Percentiles rank a stretch among this genome's conserved stretches.
Conservation (phyloP, 1,139 yeast species). For the Magnusiomyces paraingens region DNA sequence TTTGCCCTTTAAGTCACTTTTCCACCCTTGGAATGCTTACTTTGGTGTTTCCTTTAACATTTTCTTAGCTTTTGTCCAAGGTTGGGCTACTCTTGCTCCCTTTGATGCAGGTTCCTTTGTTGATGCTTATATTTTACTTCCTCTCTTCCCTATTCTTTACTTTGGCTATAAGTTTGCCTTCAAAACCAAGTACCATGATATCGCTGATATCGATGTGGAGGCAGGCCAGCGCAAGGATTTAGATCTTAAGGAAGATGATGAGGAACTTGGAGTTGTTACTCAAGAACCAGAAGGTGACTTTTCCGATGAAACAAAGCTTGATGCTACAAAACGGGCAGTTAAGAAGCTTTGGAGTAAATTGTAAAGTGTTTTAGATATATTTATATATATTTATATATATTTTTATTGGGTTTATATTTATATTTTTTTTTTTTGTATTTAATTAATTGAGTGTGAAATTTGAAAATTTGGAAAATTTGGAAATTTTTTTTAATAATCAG, state of each 20-base stretch:
- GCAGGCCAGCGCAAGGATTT: slow-evolving; percentile 32
- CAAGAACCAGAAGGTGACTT: too few relatives aligned
- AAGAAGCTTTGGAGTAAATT: slow-evolving; percentile 14
- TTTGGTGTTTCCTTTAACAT: slow-evolving; percentile 46
- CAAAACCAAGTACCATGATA: slow-evolving; percentile 41
- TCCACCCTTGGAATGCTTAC: slow-evolving; percentile 49
- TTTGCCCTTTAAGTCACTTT: slow-evolving; percentile 48
- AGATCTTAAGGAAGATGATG: slow-evolving; percentile 18
- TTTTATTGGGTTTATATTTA: background rate
- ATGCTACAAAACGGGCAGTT: background rate
- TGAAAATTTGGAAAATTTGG: too few relatives aligned
- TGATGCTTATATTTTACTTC: slow-evolving; percentile 59
- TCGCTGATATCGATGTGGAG: slow-evolving; percentile 43
- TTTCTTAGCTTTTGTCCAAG: slow-evolving; percentile 57
- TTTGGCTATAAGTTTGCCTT: slow-evolving; percentile 37
- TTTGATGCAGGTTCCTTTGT: slow-evolving; percentile 54
- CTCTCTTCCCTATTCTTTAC: slow-evolving; percentile 46
- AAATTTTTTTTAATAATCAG: too few relatives aligned
- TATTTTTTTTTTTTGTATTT: background rate
- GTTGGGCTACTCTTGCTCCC: slow-evolving; percentile 61
- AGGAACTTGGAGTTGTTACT: slow-evolving; percentile 8
- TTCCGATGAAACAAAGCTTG: too few relatives aligned
- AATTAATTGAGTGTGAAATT: background rate
- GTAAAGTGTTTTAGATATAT: slow-evolving; percentile 8
- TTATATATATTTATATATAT: slow-evolving; percentile 1